These are phyloP conservation scores for Talaromyces verruculosus DNA, from an alignment of 2,329 filamentous ascomycete genomes.

Conservation along the genomic window DNA sequence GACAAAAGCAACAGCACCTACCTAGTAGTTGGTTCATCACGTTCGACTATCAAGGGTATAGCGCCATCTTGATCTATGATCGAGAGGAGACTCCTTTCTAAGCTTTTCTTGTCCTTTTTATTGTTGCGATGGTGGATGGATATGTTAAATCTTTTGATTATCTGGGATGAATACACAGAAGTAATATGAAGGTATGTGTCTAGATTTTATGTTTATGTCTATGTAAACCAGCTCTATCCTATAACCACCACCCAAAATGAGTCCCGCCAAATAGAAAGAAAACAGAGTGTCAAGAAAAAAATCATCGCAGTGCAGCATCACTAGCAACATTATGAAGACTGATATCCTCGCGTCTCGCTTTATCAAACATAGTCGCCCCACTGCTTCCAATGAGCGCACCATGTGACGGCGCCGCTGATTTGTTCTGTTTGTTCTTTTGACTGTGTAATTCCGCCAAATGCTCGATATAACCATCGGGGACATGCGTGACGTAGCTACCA, in stretches of 20 bases:
- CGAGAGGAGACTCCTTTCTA: no score
- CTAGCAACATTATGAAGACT: constrained; percentile 20
- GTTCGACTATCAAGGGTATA: no score
- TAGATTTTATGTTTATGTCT: constrained; percentile 8
- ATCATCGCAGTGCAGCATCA: constrained; percentile 5
- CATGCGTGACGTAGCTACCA: constrained; percentile 79
- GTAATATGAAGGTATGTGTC: background rate
- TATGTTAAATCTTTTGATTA: no score
- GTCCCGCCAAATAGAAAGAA: background rate
- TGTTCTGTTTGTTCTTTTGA: constrained; percentile 16
- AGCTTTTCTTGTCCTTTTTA: no score
- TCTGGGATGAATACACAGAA: no score
- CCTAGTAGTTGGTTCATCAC: no score
- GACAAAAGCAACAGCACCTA: no score
- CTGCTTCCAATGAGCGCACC: constrained; percentile 5
- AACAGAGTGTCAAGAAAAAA: background rate
- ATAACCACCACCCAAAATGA: background rate
- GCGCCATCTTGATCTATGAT: no score
- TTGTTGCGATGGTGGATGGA: no score
- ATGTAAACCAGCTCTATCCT: constrained; percentile 8
- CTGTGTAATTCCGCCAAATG: constrained; percentile 43
- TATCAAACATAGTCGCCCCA: constrained; percentile 13
- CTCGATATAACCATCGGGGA: constrained; percentile 78
- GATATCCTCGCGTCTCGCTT: constrained; percentile 19
- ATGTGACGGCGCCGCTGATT: background rate